Evolutionary conservation across 305 asterid genomes (phyloP), one percentile per base, ranked within the genome.

Genomic region (Rubia balearica): DNA sequence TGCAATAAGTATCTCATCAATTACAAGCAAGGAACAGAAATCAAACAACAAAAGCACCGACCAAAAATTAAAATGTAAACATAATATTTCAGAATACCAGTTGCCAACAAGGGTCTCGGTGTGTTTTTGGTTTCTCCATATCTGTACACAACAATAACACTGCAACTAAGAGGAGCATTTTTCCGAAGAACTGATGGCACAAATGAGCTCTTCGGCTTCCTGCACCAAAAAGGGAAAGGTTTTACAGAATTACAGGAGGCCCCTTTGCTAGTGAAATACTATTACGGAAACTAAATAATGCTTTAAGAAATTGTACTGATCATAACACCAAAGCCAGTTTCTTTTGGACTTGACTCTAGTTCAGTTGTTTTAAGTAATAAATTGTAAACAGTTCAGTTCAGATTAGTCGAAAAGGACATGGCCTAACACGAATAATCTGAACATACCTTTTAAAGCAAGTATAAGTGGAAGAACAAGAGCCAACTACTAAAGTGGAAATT

Each of bases 171-270:
- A 72, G 92, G 97, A 71, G 95, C 92, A 78, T 84, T 76, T 78
- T 80, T 86, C 73, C 86, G 89, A 78, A 90, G 83, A 76, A 83
- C 66, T 72, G 95, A 85, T 8, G 98, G 93, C 71, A 89, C 96
- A 42, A 74, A 83, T 30, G 79, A 73, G 71, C 85, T 86, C 81
- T 81, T 78, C 24, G 79, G 75, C 70, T 80, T 87, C 88, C 98
- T 90, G 71, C 33, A 74, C 76, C 67, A 38, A 69, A 57, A 68
- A 30, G 17, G 12, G 33, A n/a, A 49, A 8, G 1, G 60, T 3
- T 19, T 53, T 5, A 38, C 7, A 38, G 41, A 38, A 38, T n/a
- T 53, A n/a, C 60, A 53, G 7, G 55, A 3, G 19, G 56, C 42
- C 56, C 10, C 10, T 19, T 16, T 11, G 56, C 69, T 65, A 43